Conservation (phyloP, 2,329 filamentous ascomycete genomes). For the Venturia asperata region DNA sequence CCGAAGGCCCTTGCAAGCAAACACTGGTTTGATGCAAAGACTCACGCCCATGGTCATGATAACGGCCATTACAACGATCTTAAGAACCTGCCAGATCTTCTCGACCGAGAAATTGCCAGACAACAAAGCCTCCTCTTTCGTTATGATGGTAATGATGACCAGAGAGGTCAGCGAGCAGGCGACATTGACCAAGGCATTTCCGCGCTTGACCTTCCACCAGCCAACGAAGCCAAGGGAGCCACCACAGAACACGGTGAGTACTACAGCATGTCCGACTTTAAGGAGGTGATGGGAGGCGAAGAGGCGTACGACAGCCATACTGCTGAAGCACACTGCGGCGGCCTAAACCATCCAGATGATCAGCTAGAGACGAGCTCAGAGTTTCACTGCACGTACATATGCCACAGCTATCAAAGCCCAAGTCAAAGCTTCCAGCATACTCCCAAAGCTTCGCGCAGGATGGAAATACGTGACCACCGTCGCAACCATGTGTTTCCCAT, state of each 20-base stretch:
- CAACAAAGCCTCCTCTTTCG: conserved; percentile 84
- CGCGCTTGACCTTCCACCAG: conserved; percentile 33
- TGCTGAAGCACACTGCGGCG: conserved; percentile 66
- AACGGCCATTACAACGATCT: conserved; percentile 77
- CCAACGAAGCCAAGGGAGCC: conserved; percentile 77
- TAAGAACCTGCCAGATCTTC: conserved; percentile 74
- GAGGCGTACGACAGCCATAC: conserved; percentile 81
- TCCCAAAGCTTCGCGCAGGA: conserved; percentile 75
- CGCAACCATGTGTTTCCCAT: conserved; percentile 89
- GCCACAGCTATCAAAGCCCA: conserved; percentile 70
- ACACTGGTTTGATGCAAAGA: conserved; percentile 68
- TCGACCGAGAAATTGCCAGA: conserved; percentile 71
- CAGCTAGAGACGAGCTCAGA: not conserved
- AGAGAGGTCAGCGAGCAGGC: conserved; percentile 80
- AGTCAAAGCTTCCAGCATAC: conserved; percentile 78
- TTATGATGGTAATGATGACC: conserved; percentile 81
- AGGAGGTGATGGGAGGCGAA: conserved; percentile 64
- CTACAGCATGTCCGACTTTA: conserved; percentile 66
- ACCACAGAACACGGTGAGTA: conserved; percentile 77
- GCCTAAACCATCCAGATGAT: not conserved
- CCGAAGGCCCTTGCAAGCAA: conserved; percentile 66
- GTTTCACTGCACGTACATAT: conserved; percentile 47
- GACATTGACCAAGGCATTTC: conserved; percentile 36
- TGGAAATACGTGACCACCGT: conserved; percentile 95
- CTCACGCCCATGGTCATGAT: conserved; percentile 65